Evolutionary conservation across 441 rosid genomes (phyloP), one percentile per base, ranked within the genome.

Genomic region (Viola pubescens): DNA sequence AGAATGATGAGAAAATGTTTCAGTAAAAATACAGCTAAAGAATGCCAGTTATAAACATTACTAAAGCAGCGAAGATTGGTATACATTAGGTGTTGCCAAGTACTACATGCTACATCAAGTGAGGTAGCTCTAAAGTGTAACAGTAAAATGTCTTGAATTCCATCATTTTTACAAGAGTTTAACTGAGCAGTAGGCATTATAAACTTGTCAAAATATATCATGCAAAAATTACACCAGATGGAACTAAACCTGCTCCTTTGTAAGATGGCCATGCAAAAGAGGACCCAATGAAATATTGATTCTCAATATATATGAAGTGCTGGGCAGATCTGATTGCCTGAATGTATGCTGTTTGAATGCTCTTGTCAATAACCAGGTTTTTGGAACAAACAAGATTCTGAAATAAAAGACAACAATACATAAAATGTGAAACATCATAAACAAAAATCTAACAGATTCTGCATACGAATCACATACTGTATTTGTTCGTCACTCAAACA

Each of bases 331-430:
- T 74, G 65, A 90, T 90, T 68, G 91, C 89, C 54, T 87, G 94
- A 66, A 90, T 80, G 65, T 87, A 90, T 58, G 95, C 94, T 52
- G 83, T 85, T 66, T 90, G 95, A 69, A 90, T 84, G 79, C 97
- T 90, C 74, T 76, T 80, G 65, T 90, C 97, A 53, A 87, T 77
- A 66, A 90, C 95, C 77, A 87, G 70, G 73, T 81, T 77, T 68
- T 90, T 90, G 11, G 95, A 91, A 64, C 94, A 90, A 46, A 81
- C 82, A 37, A 90, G 95, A 72, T 87, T 85, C 97, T 88, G 82
- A 75, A 71, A 56, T 16, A 51, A 49, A 47, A 60, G 10, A n/a
- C 40, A 5, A 12, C 13, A 39, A 59, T 46, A 6, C 4, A 63
- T 9, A 54, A 45, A 19, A 51, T 4, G 40, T 12, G 41, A 1